Conservation (phyloP, 371 early-diverging fungal species). For the Fennellomyces sp. region DNA sequence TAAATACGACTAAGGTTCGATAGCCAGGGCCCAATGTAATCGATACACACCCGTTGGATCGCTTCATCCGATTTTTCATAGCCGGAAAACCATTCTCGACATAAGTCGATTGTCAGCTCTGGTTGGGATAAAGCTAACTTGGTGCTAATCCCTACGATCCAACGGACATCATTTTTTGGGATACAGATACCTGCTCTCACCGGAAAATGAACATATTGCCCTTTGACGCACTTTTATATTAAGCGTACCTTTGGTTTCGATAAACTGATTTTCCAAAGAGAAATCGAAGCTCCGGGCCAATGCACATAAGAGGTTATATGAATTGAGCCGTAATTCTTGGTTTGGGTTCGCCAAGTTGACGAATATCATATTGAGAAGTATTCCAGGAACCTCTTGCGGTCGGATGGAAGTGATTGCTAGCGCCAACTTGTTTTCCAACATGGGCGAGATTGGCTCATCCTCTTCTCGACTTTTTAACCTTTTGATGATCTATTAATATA, state of each 20-base stretch:
- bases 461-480: slow-evolving; percentile 71
- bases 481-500: slow-evolving; percentile 17
- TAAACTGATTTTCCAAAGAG: slow-evolving; percentile 76
- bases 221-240: background rate
- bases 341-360: slow-evolving; percentile 82
- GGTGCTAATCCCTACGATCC: slow-evolving; percentile 74
- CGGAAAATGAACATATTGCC: background rate
- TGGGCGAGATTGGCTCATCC: no score
- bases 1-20: slow-evolving; percentile 62
- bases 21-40: slow-evolving; percentile 90
- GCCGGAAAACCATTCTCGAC: slow-evolving; percentile 82
- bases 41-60: slow-evolving; percentile 74
- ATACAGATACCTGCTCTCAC: slow-evolving; percentile 69
- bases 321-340: slow-evolving; percentile 72
- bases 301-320: slow-evolving; percentile 85
- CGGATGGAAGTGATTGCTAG: slow-evolving; percentile 66
- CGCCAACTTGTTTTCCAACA: slow-evolving; percentile 24
- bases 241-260: slow-evolving; percentile 70
- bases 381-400: slow-evolving; percentile 89
- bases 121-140: slow-evolving; percentile 75
- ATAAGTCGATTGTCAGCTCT: slow-evolving; percentile 82
- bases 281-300: slow-evolving; percentile 77
- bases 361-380: slow-evolving; percentile 86
- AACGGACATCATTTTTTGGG: slow-evolving; percentile 84
- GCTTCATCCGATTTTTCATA: slow-evolving; percentile 73